These are phyloP conservation scores for Nyctanthes arbortristis DNA, from an alignment of 257 asterid species.

Conservation along the genomic window DNA sequence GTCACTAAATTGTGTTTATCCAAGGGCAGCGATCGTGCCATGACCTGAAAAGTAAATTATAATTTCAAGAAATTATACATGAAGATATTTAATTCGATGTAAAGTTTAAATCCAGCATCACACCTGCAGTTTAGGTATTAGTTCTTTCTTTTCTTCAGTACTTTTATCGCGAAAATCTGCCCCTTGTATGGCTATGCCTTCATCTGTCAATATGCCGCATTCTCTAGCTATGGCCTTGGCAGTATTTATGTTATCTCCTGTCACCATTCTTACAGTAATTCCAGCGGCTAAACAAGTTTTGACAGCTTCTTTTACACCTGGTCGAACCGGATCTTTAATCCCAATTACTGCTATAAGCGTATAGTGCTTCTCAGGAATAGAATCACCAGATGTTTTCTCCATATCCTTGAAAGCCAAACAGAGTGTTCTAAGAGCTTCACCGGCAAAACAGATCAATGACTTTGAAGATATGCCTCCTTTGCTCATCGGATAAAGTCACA, in stretches of 20 bases:
- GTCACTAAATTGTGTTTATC: slow-evolving; percentile 78
- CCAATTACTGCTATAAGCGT: slow-evolving; percentile 73
- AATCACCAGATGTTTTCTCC: slow-evolving; percentile 25
- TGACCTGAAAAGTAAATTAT: slow-evolving; percentile 44
- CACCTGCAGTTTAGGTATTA: slow-evolving; percentile 76
- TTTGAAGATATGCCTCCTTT: slow-evolving; percentile 37
- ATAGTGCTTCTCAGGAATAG: slow-evolving; percentile 54
- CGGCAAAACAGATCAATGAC: slow-evolving; percentile 55
- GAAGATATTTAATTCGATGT: background rate
- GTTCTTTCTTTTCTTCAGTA: slow-evolving; percentile 53
- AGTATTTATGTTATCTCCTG: slow-evolving; percentile 82
- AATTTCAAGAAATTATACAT: slow-evolving; percentile 9
- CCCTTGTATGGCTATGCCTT: slow-evolving; percentile 78
- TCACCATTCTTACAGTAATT: slow-evolving; percentile 73
- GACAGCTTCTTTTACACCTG: slow-evolving; percentile 78
- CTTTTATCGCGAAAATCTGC: slow-evolving; percentile 59
- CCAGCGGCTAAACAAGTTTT: slow-evolving; percentile 76
- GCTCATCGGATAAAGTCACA: slow-evolving; percentile 45
- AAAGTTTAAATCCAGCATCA: background rate
- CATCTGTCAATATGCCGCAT: slow-evolving; percentile 73
- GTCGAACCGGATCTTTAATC: slow-evolving; percentile 77
- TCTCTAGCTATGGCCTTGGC: slow-evolving; percentile 87
- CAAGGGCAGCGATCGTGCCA: slow-evolving; percentile 72
- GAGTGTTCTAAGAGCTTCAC: slow-evolving; percentile 71
- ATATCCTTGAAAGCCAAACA: slow-evolving; percentile 64